phyloP scores from a whole-genome alignment of 176 grass and related monocot species.

The Pontederia paniculata region DNA sequence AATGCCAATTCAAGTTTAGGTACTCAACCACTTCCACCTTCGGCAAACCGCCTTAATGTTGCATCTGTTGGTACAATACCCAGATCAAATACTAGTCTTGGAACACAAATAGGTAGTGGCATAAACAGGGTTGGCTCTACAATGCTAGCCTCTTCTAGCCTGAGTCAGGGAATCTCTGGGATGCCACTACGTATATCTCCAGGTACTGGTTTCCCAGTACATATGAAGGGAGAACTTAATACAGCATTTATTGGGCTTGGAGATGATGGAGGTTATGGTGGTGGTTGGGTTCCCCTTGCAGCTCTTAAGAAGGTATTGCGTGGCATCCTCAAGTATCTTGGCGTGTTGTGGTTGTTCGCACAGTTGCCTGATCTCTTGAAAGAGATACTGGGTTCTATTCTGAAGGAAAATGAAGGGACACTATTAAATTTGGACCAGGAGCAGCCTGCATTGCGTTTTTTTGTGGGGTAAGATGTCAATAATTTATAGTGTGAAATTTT shows the following conservation, averaged over 20 bases:
- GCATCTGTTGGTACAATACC: slow-evolving; percentile 34
- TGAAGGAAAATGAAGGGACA: slow-evolving; percentile 98
- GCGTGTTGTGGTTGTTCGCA: slow-evolving; percentile 97
- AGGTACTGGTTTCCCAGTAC: slow-evolving; percentile 65
- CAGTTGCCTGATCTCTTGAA: slow-evolving; percentile 97
- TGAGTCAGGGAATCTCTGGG: slow-evolving; percentile 65
- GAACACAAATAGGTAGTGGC: slow-evolving; percentile 56
- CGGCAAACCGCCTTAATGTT: slow-evolving; percentile 39
- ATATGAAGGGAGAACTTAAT: slow-evolving; percentile 96
- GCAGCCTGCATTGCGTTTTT: slow-evolving; percentile 95
- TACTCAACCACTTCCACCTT: slow-evolving; percentile 33
- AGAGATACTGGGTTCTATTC: slow-evolving; percentile 93
- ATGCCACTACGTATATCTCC: slow-evolving; percentile 61
- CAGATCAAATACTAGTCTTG: slow-evolving; percentile 56
- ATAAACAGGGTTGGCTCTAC: slow-evolving; percentile 67
- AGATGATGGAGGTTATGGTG: slow-evolving; percentile 98
- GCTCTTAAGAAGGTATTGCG: slow-evolving; percentile 94
- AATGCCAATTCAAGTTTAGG: slow-evolving; percentile 23
- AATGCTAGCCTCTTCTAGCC: slow-evolving; percentile 62
- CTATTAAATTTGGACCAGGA: slow-evolving; percentile 99
- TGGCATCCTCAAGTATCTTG: slow-evolving; percentile 98
- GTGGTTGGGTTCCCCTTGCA: slow-evolving; percentile 96
- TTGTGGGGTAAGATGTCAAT: slow-evolving; percentile 62
- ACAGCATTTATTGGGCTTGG: slow-evolving; percentile 98
- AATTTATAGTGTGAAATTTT: slow-evolving; percentile 1